Evolutionary conservation across 2,329 filamentous ascomycete species (phyloP).

Genomic region (Hansfordia pulvinata): DNA sequence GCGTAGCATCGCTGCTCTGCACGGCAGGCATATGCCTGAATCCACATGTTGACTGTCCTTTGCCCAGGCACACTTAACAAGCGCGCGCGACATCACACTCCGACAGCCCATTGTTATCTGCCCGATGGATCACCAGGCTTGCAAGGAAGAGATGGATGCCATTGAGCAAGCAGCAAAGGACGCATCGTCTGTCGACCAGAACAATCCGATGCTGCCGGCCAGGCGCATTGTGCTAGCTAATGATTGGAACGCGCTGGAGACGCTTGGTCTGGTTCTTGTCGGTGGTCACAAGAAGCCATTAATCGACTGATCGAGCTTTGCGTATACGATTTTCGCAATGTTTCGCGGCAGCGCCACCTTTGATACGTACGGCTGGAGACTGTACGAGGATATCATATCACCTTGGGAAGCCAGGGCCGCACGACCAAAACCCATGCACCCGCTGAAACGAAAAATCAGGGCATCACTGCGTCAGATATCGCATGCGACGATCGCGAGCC

Average conservation of each 20-base stretch:
- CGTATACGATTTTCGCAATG: no score
- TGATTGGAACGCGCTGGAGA: slow-evolving; percentile 51
- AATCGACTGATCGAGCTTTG: slow-evolving; percentile 54
- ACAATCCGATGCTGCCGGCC: slow-evolving; percentile 86
- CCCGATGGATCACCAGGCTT: slow-evolving; percentile 85
- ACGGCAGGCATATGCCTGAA: neutral
- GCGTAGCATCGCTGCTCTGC: no score
- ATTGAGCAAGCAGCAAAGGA: slow-evolving; percentile 95
- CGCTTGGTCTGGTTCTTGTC: slow-evolving; percentile 50
- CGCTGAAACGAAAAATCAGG: no score
- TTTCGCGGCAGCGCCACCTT: no score
- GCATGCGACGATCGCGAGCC: no score
- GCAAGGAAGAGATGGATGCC: slow-evolving; percentile 97
- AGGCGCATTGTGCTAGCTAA: slow-evolving; percentile 67
- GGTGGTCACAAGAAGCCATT: slow-evolving; percentile 52
- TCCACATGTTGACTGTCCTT: slow-evolving; percentile 5
- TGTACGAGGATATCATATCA: no score
- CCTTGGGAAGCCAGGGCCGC: no score
- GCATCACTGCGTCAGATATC: no score
- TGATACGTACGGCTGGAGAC: no score
- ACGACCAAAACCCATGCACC: no score
- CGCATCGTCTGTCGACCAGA: slow-evolving; percentile 73
- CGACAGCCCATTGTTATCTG: slow-evolving; percentile 93
- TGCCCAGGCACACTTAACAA: slow-evolving; percentile 68
- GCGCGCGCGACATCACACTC: slow-evolving; percentile 75